A percentile compares a stretch with the other conserved stretches of the same genome.
Evolutionary conservation across 495 filamentous ascomycete species (phyloP).

Genomic region (Trypethelium eluteriae): DNA sequence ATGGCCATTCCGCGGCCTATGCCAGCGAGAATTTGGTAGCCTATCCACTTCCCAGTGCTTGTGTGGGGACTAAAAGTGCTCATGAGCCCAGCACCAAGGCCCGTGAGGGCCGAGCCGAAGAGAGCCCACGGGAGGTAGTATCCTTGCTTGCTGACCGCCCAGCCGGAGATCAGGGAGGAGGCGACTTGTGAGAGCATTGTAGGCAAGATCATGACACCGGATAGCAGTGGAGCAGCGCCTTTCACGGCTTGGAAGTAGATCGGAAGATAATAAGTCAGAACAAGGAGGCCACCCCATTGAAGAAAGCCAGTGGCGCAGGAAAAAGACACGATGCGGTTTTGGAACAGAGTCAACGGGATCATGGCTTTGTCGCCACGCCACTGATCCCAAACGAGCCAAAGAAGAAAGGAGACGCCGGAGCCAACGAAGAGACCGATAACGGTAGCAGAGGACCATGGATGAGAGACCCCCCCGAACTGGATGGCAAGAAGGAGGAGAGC

Average conservation of each 20-base stretch:
- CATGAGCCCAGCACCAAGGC: neutral
- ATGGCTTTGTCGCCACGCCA: slow-evolving; percentile 45
- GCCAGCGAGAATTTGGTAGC: neutral
- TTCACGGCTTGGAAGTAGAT: slow-evolving; percentile 90
- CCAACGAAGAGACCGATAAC: slow-evolving; percentile 49
- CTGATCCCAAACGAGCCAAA: slow-evolving; percentile 44
- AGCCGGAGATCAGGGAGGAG: neutral
- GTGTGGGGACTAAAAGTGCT: neutral
- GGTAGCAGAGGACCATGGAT: slow-evolving; percentile 41
- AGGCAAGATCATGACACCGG: slow-evolving; percentile 71
- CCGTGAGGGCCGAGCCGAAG: neutral
- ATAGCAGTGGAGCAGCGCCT: slow-evolving; percentile 55
- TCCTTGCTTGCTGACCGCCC: neutral
- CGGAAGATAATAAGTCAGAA: slow-evolving; percentile 51
- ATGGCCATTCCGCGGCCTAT: neutral
- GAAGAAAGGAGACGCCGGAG: slow-evolving; percentile 34
- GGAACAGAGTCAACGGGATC: slow-evolving; percentile 38
- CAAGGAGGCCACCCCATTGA: slow-evolving; percentile 42
- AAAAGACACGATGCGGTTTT: slow-evolving; percentile 21
- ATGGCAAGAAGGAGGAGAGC: slow-evolving; percentile 48
- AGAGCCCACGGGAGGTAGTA: neutral
- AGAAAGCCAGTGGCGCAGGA: slow-evolving; percentile 36
- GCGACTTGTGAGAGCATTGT: slow-evolving; percentile 47
- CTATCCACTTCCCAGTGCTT: neutral
- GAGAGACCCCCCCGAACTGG: slow-evolving; percentile 38